Conservation (phyloP, 306 rosid genomes). For the Sechiopsis laciniata region DNA sequence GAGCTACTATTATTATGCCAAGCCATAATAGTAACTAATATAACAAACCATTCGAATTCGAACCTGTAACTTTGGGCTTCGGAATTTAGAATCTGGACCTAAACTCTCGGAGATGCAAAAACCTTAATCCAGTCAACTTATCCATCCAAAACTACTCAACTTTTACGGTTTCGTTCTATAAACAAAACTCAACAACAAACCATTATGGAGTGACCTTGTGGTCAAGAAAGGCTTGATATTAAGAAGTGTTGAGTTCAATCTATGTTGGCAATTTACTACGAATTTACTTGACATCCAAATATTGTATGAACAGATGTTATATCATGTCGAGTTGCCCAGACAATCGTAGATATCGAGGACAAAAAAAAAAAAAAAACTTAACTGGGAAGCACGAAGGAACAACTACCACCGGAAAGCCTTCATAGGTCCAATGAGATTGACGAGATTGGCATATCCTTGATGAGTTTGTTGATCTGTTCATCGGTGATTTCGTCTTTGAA, state of each 20-base stretch:
- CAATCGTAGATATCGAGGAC: too few relatives aligned
- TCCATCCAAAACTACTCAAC: not conserved
- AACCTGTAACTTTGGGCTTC: not conserved
- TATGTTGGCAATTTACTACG: too few relatives aligned
- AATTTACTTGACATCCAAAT: too few relatives aligned
- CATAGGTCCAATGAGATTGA: conserved; percentile 59
- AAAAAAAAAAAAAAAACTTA: too few relatives aligned
- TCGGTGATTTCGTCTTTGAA: conserved; percentile 56
- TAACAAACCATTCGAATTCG: not conserved
- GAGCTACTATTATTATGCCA: too few relatives aligned
- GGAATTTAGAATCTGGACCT: not conserved
- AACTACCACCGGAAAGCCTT: conserved; percentile 86
- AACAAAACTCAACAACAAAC: too few relatives aligned
- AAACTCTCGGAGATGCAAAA: not conserved
- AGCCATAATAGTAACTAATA: not conserved
- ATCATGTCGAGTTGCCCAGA: too few relatives aligned
- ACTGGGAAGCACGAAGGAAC: too few relatives aligned
- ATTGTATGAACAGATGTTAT: too few relatives aligned
- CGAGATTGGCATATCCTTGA: conserved; percentile 63
- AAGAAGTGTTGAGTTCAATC: too few relatives aligned
- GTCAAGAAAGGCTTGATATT: too few relatives aligned
- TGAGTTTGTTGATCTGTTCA: conserved; percentile 43
- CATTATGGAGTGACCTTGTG: too few relatives aligned
- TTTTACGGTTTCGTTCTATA: not conserved
- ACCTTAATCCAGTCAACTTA: not conserved